Percentiles rank a stretch among this genome's conserved stretches.
phyloP scores from a whole-genome alignment of 2,329 filamentous ascomycete genomes.

The Eutypa lata region DNA sequence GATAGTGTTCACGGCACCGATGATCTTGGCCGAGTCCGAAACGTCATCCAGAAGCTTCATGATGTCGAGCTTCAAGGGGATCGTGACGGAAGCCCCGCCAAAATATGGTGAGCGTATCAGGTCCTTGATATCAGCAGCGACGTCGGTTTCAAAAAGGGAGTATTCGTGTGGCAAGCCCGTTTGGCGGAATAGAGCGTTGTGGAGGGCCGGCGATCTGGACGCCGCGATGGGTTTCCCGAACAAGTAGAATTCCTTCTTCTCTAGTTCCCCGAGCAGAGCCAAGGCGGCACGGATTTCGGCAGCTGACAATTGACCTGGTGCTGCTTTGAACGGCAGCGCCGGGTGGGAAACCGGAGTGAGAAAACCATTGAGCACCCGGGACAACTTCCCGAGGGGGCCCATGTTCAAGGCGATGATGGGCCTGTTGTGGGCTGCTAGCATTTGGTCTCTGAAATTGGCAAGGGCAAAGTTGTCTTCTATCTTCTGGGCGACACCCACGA shows the following conservation, averaged over 20 bases:
- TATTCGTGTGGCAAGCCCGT: conserved; percentile 86
- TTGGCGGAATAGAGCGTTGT: conserved; percentile 78
- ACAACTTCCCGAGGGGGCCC: conserved; percentile 82
- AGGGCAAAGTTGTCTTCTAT: conserved; percentile 86
- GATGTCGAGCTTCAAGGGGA: conserved; percentile 88
- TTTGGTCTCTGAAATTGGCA: conserved; percentile 75
- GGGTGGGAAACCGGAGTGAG: conserved; percentile 94
- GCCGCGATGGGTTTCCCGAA: conserved; percentile 82
- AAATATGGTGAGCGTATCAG: conserved; percentile 72
- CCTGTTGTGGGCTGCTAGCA: conserved; percentile 68
- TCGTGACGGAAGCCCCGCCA: conserved; percentile 92
- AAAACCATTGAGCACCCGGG: conserved; percentile 85
- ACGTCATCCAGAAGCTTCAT: conserved; percentile 78
- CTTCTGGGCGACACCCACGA: conserved; percentile 75
- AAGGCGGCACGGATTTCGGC: conserved; percentile 80
- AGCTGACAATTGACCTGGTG: conserved; percentile 88
- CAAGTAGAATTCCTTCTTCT: conserved; percentile 74
- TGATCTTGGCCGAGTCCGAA: conserved; percentile 72
- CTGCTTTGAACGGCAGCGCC: conserved; percentile 84
- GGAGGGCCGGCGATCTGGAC: conserved; percentile 82
- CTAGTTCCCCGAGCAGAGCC: conserved; percentile 74
- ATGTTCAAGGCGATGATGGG: conserved; percentile 96
- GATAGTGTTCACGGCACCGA: conserved; percentile 94
- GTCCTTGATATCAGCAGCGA: conserved; percentile 55
- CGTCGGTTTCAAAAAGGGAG: conserved; percentile 68